phyloP scores from a whole-genome alignment of 1,284 basidiomycete genomes.

The Microbotryomycetes sp. region DNA sequence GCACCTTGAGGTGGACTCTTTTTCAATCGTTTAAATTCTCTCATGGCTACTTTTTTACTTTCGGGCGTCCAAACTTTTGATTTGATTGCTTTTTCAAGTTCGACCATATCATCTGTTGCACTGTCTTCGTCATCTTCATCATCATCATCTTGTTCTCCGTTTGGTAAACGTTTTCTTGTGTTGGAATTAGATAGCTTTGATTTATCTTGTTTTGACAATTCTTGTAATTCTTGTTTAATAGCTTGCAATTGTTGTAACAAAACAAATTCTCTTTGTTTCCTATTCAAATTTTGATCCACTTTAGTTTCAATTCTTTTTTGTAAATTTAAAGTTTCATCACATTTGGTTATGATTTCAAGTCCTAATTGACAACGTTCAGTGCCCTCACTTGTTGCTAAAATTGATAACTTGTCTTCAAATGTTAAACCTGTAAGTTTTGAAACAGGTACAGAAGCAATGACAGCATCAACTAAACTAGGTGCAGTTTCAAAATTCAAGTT shows the following conservation, averaged over 20 bases:
- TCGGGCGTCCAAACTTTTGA: conserved; percentile 34
- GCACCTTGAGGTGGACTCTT: conserved; percentile 36
- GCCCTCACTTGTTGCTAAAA: conserved; percentile 11
- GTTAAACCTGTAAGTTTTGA: conserved; percentile 11
- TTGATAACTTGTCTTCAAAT: conserved; percentile 23
- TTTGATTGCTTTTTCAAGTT: conserved; percentile 31
- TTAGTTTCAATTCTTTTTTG: conserved; percentile 22
- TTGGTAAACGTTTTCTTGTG: background rate
- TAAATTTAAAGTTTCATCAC: conserved; percentile 16
- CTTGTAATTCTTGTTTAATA: conserved; percentile 34
- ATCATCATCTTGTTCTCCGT: conserved; percentile 2
- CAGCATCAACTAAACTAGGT: conserved; percentile 20
- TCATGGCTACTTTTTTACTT: conserved; percentile 31
- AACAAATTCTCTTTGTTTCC: conserved; percentile 27
- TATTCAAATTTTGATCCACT: conserved; percentile 16
- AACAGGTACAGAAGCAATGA: conserved; percentile 18
- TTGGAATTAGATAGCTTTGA: background rate
- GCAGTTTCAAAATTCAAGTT: conserved; percentile 8
- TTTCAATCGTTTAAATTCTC: conserved; percentile 37
- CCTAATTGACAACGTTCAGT: conserved; percentile 20
- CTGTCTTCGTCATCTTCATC: conserved; percentile 30
- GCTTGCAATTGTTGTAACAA: conserved; percentile 31
- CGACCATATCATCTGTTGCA: conserved; percentile 33
- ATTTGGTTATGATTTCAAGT: conserved; percentile 12
- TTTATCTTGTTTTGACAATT: conserved; percentile 18